Evolutionary conservation across 2,329 filamentous ascomycete species (phyloP), one percentile per base, ranked within the genome.

Genomic region (Verticillium zaregamsianum): DNA sequence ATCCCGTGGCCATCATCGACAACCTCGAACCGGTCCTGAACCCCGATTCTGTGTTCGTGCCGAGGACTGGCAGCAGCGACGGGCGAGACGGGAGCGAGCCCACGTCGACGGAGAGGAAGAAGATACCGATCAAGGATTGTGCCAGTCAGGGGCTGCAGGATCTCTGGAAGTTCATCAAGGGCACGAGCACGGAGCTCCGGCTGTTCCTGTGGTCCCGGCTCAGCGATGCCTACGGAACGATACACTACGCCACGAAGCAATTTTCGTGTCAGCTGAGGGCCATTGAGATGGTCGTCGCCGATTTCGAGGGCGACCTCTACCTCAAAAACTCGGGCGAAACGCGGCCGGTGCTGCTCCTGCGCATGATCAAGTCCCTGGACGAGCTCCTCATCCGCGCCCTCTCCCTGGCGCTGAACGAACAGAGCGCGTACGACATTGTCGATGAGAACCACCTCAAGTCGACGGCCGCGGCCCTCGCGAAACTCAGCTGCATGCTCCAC

Each of bases 1-100:
- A 97, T 67, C 91, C 94, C 0, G 85, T 94, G 14, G 84, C 89
- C 5, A 86, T 97, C 23, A 97, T 99, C 62, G 93, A 97, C 70
- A 95, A 89, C 32, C 79, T 99, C 39, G 95, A 99, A 70, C 95
- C 95, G 4, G 90, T 99, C 11, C 80, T 99, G 5, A 94, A 97
- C 65, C 88, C 90, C 0, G 78, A 82, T 5, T 81, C 86, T 0
- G 85, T 87, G 1, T 78, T 75, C 59, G 74, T 79, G 33, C 67
- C 69, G 4, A 65, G 68, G 1, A 59, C 68, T 6, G 63, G 59
- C 7, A 20, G 15, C 28, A 20, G 23, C 11, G 45, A 35, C 33
- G 33, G 33, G 9, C 33, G 33, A 35, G 33, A 35, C 33, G 33
- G 33, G 2, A 35, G 45, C 17, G 45, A 52, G 20, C n/a, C 45